Conservation (phyloP, 140 eudicot genomes). For the Eryngium alpinum region DNA sequence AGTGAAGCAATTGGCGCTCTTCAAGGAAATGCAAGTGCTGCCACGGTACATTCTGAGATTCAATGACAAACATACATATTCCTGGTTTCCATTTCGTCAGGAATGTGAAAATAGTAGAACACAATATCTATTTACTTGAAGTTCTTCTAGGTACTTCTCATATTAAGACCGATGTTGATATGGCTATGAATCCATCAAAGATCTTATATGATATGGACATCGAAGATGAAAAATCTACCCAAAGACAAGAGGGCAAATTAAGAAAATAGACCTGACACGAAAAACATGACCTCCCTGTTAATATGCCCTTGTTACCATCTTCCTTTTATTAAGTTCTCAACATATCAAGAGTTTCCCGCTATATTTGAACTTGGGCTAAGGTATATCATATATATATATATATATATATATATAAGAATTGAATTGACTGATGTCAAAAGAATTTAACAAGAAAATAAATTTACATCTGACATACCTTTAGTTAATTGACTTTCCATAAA, state of each 20-base stretch:
- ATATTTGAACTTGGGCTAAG: no score
- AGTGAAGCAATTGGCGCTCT: conserved; percentile 75
- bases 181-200: conserved; percentile 72
- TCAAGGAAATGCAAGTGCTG: conserved; percentile 91
- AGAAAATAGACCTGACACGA: neutral
- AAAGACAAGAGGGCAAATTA: conserved; percentile 23
- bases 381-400: no score
- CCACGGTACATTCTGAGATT: conserved; percentile 73
- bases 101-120: conserved; percentile 34
- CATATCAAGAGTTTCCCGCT: no score
- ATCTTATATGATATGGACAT: conserved; percentile 83
- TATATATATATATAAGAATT: no score
- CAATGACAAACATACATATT: conserved; percentile 78
- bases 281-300: neutral
- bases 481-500: no score
- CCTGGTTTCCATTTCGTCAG: conserved; percentile 76
- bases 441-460: no score
- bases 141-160: conserved; percentile 54
- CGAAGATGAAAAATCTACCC: conserved; percentile 50
- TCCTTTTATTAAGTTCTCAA: neutral
- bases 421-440: no score
- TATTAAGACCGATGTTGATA: conserved; percentile 66
- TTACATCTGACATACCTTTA: no score
- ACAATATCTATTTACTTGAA: conserved; percentile 39
- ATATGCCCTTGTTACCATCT: neutral